Conservation (phyloP, 768 basidiomycete genomes). For the Obba rivulosa region DNA sequence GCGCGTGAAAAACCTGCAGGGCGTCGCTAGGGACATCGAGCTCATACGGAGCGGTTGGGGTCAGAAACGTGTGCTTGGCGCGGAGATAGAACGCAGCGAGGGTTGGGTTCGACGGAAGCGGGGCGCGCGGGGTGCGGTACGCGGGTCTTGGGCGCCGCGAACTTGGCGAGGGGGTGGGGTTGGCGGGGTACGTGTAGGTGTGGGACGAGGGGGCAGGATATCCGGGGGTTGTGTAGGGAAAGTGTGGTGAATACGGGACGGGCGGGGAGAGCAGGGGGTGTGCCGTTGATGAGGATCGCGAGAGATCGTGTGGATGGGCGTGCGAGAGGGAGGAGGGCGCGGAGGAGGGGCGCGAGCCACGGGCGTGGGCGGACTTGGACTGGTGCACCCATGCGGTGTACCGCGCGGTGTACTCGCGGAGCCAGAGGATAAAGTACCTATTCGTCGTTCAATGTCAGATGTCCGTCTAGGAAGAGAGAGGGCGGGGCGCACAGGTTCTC, state of each 20-base stretch:
- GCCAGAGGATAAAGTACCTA: conserved; percentile 79
- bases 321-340: too few species aligned
- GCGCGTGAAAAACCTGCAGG: conserved; percentile 39
- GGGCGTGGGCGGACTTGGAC: conserved; percentile 20
- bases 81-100: conserved; percentile 73
- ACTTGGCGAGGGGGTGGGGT: not conserved
- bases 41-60: conserved; percentile 65
- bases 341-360: conserved; percentile 11
- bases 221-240: too few species aligned
- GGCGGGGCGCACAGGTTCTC: conserved; percentile 61
- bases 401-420: conserved; percentile 61
- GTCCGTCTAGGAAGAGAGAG: conserved; percentile 1
- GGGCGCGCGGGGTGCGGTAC: conserved; percentile 10
- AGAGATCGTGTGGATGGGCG: too few species aligned
- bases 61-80: conserved; percentile 79
- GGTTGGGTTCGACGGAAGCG: conserved; percentile 23
- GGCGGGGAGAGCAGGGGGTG: not conserved
- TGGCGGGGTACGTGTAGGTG: not conserved
- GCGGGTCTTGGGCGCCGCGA: conserved; percentile 8
- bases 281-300: too few species aligned
- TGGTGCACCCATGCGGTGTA: conserved; percentile 37
- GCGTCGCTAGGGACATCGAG: conserved; percentile 64
- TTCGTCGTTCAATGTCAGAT: conserved; percentile 7
- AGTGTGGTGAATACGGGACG: too few species aligned
- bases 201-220: conserved; percentile 1